A percentile compares a stretch with the other conserved stretches of the same genome.
These are phyloP conservation scores for Magnusiomyces suaveolens DNA, from an alignment of 1,139 yeast genomes.

Conservation along the genomic window DNA sequence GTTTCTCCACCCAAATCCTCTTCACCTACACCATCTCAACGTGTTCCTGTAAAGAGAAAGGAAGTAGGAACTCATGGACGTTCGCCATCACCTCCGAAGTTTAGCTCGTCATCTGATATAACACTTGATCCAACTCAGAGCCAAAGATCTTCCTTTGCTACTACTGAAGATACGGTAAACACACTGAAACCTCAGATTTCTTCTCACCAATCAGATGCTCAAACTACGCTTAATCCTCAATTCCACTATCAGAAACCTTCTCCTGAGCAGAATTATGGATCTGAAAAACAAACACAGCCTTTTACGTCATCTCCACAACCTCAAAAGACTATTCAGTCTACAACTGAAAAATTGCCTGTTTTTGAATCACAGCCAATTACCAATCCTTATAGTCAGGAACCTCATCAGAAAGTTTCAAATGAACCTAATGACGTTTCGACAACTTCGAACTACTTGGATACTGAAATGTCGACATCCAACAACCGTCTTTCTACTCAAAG, in stretches of 20 bases:
- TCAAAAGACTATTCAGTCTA: neutral
- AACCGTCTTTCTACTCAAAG: neutral
- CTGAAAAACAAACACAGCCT: neutral
- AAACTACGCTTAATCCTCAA: neutral
- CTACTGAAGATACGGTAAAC: neutral
- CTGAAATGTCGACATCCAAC: neutral
- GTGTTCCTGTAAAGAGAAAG: constrained; percentile 14
- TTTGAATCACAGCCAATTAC: neutral
- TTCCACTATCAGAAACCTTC: neutral
- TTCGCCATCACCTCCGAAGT: constrained; percentile 9
- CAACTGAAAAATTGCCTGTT: neutral
- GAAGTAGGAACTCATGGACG: constrained; percentile 10
- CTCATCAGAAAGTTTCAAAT: neutral
- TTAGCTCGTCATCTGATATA: neutral
- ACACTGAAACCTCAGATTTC: neutral
- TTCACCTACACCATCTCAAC: constrained; percentile 2
- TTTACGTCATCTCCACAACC: neutral
- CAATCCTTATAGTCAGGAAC: neutral
- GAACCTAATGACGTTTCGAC: neutral
- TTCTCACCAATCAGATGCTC: neutral
- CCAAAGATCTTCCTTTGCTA: neutral
- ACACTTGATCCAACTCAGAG: neutral
- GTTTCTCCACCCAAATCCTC: neutral
- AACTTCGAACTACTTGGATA: neutral
- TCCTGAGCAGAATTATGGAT: neutral